Evolutionary conservation across 768 basidiomycete species (phyloP).

Genomic region (Termitomyces sp.): DNA sequence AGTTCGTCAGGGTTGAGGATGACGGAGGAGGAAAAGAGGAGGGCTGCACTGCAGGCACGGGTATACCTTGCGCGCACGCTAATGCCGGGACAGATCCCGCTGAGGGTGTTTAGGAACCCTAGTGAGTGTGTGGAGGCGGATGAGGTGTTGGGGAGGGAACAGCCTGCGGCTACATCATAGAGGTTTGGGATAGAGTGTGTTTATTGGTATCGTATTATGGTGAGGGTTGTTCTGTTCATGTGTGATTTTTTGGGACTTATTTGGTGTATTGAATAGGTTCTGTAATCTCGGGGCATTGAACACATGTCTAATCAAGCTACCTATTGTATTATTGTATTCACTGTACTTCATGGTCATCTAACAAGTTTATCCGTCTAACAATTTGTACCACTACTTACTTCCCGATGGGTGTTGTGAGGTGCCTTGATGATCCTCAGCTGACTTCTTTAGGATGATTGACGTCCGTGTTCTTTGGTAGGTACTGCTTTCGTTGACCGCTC

Average conservation of each 20-base stretch:
- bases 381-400: background rate
- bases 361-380: background rate
- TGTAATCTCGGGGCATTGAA: background rate
- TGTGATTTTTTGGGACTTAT: background rate
- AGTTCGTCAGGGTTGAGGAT: constrained; percentile 17
- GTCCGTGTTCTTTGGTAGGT: background rate
- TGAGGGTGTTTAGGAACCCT: constrained; percentile 70
- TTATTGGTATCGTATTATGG: constrained; percentile 1
- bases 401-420: background rate
- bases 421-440: background rate
- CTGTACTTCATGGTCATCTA: background rate
- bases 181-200: background rate
- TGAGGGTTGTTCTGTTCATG: background rate
- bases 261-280: background rate
- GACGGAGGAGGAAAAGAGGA: constrained; percentile 55
- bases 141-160: constrained; percentile 35
- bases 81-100: constrained; percentile 53
- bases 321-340: background rate
- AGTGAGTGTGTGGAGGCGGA: constrained; percentile 66
- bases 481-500: background rate
- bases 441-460: background rate
- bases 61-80: constrained; percentile 60
- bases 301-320: background rate
- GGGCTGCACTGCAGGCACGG: constrained; percentile 58
- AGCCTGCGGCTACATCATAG: background rate